These are phyloP conservation scores for Taiozyma sp. DNA, from an alignment of 1,139 yeast genomes.

Conservation along the genomic window DNA sequence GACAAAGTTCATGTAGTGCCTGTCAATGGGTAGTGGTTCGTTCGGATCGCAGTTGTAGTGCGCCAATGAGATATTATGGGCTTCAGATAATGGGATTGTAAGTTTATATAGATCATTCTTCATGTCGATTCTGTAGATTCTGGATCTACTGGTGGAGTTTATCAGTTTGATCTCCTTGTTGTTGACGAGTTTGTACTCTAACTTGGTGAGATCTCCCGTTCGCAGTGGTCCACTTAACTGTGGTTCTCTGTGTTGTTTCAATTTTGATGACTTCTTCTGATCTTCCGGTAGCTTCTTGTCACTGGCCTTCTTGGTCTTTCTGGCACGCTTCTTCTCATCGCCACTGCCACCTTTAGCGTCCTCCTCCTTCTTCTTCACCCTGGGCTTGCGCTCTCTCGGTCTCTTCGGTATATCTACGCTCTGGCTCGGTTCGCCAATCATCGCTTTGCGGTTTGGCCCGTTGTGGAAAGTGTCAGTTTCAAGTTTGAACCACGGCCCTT, in stretches of 20 bases:
- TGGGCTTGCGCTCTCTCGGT: not conserved
- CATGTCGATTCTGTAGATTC: slow-evolving; percentile 13
- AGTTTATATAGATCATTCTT: slow-evolving; percentile 12
- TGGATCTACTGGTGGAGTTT: slow-evolving; percentile 16
- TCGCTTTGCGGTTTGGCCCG: not conserved
- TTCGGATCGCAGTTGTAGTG: not conserved
- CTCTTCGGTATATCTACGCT: not conserved
- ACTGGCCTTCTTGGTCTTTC: not conserved
- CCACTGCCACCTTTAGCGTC: not conserved
- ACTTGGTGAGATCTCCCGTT: slow-evolving; percentile 8
- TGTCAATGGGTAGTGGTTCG: not conserved
- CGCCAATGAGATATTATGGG: slow-evolving; percentile 2
- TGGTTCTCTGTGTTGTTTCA: not conserved
- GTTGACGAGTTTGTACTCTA: slow-evolving; percentile 5
- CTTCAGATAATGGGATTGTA: slow-evolving; percentile 13
- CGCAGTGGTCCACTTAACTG: slow-evolving; percentile 2
- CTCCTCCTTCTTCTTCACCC: not conserved
- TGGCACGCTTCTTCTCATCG: not conserved
- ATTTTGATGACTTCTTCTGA: not conserved
- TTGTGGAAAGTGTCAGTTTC: not conserved
- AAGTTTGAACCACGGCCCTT: not conserved
- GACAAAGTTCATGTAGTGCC: slow-evolving; percentile 2
- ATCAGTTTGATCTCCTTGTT: slow-evolving; percentile 14
- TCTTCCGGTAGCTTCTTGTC: not conserved
- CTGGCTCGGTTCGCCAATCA: not conserved